These are phyloP conservation scores for Amniculicola lignicola DNA, from an alignment of 495 filamentous ascomycete species.

Conservation along the genomic window DNA sequence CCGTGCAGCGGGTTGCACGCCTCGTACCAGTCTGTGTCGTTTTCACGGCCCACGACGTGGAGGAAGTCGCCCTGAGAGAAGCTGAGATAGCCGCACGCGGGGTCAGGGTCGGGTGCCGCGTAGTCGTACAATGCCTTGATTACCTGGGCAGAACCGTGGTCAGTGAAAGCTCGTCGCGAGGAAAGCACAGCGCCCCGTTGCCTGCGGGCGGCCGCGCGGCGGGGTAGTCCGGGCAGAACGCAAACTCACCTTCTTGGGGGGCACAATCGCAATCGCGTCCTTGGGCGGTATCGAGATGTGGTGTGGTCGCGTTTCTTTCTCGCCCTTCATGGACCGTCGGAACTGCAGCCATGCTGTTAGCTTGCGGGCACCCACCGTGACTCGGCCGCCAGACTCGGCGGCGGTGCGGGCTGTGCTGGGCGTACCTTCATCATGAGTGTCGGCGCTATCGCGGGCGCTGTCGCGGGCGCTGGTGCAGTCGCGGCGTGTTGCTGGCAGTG, in stretches of 20 bases:
- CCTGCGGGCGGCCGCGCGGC: constrained; percentile 11
- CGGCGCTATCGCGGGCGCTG: not conserved
- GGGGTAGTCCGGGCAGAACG: constrained; percentile 9
- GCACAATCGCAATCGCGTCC: constrained; percentile 88
- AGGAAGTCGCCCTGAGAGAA: constrained; percentile 97
- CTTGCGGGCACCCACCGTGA: not conserved
- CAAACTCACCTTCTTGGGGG: constrained; percentile 85
- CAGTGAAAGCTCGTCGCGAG: constrained; percentile 34
- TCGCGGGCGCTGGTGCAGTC: not conserved
- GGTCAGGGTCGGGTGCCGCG: constrained; percentile 52
- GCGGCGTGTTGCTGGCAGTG: not conserved
- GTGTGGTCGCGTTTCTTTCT: constrained; percentile 57
- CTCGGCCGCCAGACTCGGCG: constrained; percentile 1
- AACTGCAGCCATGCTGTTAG: constrained; percentile 37
- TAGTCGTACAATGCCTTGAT: constrained; percentile 97
- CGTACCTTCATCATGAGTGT: constrained; percentile 32
- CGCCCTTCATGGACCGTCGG: constrained; percentile 43
- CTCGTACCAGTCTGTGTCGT: constrained; percentile 96
- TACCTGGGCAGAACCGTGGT: constrained; percentile 57
- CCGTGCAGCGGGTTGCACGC: constrained; percentile 93
- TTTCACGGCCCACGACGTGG: constrained; percentile 94
- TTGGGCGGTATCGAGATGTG: constrained; percentile 90
- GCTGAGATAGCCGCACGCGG: constrained; percentile 67
- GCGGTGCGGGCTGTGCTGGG: constrained; percentile 6
- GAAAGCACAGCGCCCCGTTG: constrained; percentile 11